These are phyloP conservation scores for Amanita molliuscula DNA, from an alignment of 768 basidiomycete genomes.

Conservation along the genomic window DNA sequence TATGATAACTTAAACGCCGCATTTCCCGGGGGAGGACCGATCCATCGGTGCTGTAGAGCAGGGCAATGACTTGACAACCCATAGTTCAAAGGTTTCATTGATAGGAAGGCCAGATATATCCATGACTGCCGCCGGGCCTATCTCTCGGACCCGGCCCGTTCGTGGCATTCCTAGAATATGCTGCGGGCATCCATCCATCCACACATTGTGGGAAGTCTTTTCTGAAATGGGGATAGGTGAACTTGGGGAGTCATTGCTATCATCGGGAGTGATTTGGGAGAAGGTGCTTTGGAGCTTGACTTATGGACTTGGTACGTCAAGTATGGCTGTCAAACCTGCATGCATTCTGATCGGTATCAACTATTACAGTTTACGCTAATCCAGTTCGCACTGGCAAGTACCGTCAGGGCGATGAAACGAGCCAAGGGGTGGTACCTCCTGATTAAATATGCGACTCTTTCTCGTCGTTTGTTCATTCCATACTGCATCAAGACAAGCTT, in stretches of 20 bases:
- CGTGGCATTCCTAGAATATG: slow-evolving; percentile 49
- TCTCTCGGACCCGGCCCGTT: slow-evolving; percentile 68
- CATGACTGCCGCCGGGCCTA: slow-evolving; percentile 38
- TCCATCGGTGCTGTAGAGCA: not conserved
- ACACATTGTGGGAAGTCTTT: slow-evolving; percentile 56
- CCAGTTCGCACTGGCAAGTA: slow-evolving; percentile 50
- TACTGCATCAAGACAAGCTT: slow-evolving; percentile 15
- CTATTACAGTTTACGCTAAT: not conserved
- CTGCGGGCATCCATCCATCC: slow-evolving; percentile 33
- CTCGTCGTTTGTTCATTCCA: slow-evolving; percentile 39
- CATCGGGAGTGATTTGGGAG: slow-evolving; percentile 59
- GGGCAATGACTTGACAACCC: not conserved
- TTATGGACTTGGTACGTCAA: slow-evolving; percentile 47
- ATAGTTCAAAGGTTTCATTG: slow-evolving; percentile 36
- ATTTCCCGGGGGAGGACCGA: slow-evolving; percentile 39
- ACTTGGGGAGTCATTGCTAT: slow-evolving; percentile 33
- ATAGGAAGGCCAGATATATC: slow-evolving; percentile 49
- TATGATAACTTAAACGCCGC: slow-evolving; percentile 53
- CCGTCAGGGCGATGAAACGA: slow-evolving; percentile 44
- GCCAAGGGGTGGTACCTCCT: slow-evolving; percentile 27
- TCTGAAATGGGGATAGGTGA: slow-evolving; percentile 44
- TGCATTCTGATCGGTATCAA: not conserved
- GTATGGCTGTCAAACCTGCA: not conserved
- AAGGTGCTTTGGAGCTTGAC: slow-evolving; percentile 47
- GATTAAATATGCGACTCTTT: slow-evolving; percentile 47